Evolutionary conservation across 257 asterid species (phyloP), one percentile per base, ranked within the genome.

Genomic region (Primulina huaijiensis): DNA sequence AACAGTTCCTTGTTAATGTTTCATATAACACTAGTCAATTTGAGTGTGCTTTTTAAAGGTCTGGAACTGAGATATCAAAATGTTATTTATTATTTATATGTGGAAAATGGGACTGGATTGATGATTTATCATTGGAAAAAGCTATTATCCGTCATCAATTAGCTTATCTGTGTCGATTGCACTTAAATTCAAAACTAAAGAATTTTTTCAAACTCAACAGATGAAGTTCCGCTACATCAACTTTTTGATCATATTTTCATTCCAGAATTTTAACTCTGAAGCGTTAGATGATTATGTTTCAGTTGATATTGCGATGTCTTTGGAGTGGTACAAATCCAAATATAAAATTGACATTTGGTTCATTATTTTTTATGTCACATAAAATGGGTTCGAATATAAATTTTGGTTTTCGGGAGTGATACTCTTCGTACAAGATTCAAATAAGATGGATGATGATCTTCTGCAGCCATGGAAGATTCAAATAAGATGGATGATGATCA

Each of bases 91-190:
- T 57, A 21, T 14, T n/a, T 68, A n/a, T 70, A 67, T 68, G 19
- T 62, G 30, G 65, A 55, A 21, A 67, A 59, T 43, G 57, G 60
- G 27, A 38, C 38, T 43, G 58, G 46, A 21, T 72, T 43, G 55
- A 69, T 71, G 61, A 65, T 56, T 70, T 46, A 46, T 46, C 56
- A 46, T 16, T 46, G 19, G 3, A 20, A 46, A 38, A 38, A 16
- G 56, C 20, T 0, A 46, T 46, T 7, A 46, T 12, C 19, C 16
- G 55, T 11, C 55, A 40, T 40, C 52, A 40, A 11, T 40, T 40
- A 12, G 5, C 17, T 40, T 40, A 1, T 40, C 17, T 40, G n/a
- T 11, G 52, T 40, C 52, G 17, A 40, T 40, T 40, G 5, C 52
- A 40, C 52, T 27, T 40, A 10, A 40, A 40, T 5, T 40, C 5